Base-by-base conservation (phyloP, 1,139 yeast genomes). In the Blastobotrys proliferans region DNA sequence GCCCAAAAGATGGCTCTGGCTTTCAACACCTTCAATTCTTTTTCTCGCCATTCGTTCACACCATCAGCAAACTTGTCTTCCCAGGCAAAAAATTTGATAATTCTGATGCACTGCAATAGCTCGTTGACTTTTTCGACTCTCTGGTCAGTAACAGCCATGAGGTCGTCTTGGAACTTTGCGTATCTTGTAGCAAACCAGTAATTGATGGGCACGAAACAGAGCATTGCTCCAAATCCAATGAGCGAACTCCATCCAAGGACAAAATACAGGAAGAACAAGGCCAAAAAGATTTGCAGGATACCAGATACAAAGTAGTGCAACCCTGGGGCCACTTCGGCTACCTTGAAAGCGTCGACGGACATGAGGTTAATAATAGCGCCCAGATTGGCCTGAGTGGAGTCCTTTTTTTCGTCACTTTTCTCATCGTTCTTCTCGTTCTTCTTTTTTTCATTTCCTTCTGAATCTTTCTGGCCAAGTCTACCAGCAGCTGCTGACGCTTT, bases 61-160 rank as follows among this genome's bases (percentile, higher is more conserved):
- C 77, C 79, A 42, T 81, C 79, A 51, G 77, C 80, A 62, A 92
- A 90, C 56, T 83, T 82, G 34, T 78, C 74, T 64, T 92, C 98
- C 97, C 97, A 92, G 4, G 96, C 96, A 62, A 92, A 92, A 59
- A 85, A 88, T 65, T 92, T 92, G 69, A 92, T 83, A 56, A 92
- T 87, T 63, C 97, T 78, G 51, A 92, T 90, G 53, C 94, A 83
- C 65, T 84, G 95, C 55, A 92, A 79, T 14, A 95, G 78, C 67
- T 92, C 98, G 61, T 88, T 92, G 55, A 90, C 74, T 63, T 85
- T 87, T 62, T 88, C 95, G 48, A 92, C 85, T 66, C 98, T 81
- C 62, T 77, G 77, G 64, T 92, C 98, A 16, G 97, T 88, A 19
- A 83, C 73, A 11, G 74, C 77, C 67, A 92, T 74, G 71, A 83